Percentiles rank a stretch among this genome's conserved stretches.
These are phyloP conservation scores for Aspergillus melleus DNA, from an alignment of 2,329 filamentous ascomycete genomes.

Conservation along the genomic window DNA sequence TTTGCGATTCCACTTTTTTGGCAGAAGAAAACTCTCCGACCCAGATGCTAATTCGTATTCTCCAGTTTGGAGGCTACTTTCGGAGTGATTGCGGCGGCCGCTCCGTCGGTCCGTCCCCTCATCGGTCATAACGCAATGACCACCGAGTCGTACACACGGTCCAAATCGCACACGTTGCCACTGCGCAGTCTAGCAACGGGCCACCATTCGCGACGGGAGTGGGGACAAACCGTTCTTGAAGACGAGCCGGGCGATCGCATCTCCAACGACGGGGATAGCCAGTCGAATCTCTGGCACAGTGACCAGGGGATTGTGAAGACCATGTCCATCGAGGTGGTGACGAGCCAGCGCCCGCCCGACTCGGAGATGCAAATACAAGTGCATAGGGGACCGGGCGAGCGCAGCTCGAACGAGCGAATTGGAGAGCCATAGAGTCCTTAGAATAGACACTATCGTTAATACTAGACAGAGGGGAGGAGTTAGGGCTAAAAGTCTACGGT, in stretches of 20 bases:
- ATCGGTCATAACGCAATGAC: constrained; percentile 6
- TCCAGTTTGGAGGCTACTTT: constrained; percentile 1
- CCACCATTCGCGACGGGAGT: background rate
- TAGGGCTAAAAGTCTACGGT: background rate
- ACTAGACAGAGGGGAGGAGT: background rate
- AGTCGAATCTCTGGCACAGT: background rate
- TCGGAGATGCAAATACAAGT: background rate
- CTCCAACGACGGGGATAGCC: background rate
- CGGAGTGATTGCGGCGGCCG: constrained; percentile 3
- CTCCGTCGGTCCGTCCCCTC: constrained; percentile 3
- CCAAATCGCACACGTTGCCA: constrained; percentile 2
- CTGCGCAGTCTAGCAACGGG: constrained; percentile 1
- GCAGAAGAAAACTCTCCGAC: no score
- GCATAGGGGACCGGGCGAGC: background rate
- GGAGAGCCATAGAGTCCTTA: background rate
- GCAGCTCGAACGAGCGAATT: background rate
- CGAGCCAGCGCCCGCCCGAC: background rate
- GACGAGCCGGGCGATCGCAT: background rate
- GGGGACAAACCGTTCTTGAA: background rate
- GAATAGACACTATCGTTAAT: background rate
- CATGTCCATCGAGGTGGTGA: constrained; percentile 2
- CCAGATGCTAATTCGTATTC: background rate
- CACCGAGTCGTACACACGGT: constrained; percentile 1
- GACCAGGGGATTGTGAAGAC: constrained; percentile 5
- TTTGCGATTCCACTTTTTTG: no score